Conservation (phyloP, 2,329 filamentous ascomycete genomes). For the Colletotrichum shisoi region DNA sequence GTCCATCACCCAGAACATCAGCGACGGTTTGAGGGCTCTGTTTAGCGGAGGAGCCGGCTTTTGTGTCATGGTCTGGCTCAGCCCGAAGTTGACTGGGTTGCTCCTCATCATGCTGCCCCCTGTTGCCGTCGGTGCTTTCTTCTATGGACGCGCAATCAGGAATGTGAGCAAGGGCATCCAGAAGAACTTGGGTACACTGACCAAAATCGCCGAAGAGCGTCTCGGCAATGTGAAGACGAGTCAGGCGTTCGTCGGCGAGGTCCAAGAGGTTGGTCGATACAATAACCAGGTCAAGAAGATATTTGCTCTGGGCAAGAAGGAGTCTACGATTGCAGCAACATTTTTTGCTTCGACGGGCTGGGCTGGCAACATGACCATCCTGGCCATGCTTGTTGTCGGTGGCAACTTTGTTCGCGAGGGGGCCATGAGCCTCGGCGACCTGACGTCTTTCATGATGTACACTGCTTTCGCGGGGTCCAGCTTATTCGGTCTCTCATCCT, state of each 20-base stretch:
- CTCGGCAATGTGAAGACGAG: conserved; percentile 95
- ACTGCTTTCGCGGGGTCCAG: conserved; percentile 86
- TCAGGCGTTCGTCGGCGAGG: conserved; percentile 93
- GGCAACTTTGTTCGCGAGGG: conserved; percentile 89
- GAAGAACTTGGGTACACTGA: conserved; percentile 88
- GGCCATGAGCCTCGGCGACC: conserved; percentile 85
- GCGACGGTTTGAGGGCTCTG: conserved; percentile 88
- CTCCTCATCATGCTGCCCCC: conserved; percentile 88
- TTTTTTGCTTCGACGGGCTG: conserved; percentile 90
- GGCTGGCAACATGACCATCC: conserved; percentile 94
- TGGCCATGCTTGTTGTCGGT: conserved; percentile 88
- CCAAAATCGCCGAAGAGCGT: conserved; percentile 98
- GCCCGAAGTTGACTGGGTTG: conserved; percentile 86
- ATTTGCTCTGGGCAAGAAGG: conserved; percentile 84
- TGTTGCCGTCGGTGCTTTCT: conserved; percentile 86
- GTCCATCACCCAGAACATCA: conserved; percentile 96
- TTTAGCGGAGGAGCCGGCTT: conserved; percentile 92
- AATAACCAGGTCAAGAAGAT: conserved; percentile 92
- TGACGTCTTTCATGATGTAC: conserved; percentile 99
- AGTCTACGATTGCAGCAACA: conserved; percentile 86
- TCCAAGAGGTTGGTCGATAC: conserved; percentile 88
- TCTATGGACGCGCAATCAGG: conserved; percentile 89
- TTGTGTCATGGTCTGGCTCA: conserved; percentile 94
- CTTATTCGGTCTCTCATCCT: conserved; percentile 91
- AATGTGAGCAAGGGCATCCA: conserved; percentile 92